Percentiles rank a stretch among this genome's conserved stretches.
Conservation (phyloP, 805 yeast genomes). For the Saccharomyces jurei region DNA sequence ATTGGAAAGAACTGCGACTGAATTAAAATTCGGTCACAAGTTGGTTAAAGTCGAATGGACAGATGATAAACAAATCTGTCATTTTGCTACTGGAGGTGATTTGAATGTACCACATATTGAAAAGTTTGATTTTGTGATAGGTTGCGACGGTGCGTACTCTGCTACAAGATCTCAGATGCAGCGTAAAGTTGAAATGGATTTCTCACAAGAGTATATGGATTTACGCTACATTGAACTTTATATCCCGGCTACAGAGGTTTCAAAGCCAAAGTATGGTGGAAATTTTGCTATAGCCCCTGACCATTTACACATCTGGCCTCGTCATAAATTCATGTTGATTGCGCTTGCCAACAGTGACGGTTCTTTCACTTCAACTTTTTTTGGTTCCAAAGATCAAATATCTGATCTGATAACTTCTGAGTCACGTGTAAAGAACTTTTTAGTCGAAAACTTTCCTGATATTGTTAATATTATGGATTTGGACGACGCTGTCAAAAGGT, state of each 20-base stretch:
- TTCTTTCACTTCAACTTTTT: conserved; percentile 82
- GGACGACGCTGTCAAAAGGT: conserved; percentile 42
- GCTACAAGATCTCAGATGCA: conserved; percentile 63
- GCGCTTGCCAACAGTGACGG: conserved; percentile 82
- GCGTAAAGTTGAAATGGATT: conserved; percentile 59
- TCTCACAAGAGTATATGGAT: conserved; percentile 69
- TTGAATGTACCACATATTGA: conserved; percentile 6
- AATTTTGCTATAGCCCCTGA: conserved; percentile 55
- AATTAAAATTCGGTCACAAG: conserved; percentile 48
- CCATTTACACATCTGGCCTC: conserved; percentile 90
- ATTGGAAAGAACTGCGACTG: conserved; percentile 34
- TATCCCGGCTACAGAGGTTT: conserved; percentile 49
- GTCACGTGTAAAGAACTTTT: conserved; percentile 44
- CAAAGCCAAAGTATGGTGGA: conserved; percentile 16
- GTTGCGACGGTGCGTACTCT: conserved; percentile 83
- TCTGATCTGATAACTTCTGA: conserved; percentile 40
- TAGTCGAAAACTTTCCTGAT: conserved; percentile 59
- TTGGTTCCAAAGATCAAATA: conserved; percentile 68
- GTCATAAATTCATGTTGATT: conserved; percentile 78
- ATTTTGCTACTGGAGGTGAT: conserved; percentile 17
- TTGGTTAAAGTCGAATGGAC: conserved; percentile 37
- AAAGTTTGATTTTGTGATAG: conserved; percentile 55
- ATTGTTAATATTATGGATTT: conserved; percentile 63
- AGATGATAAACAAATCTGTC: conserved; percentile 16
- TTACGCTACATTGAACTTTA: conserved; percentile 75